Base-by-base conservation (phyloP, 75 land plant species). In the Picea sitchensis region DNA sequence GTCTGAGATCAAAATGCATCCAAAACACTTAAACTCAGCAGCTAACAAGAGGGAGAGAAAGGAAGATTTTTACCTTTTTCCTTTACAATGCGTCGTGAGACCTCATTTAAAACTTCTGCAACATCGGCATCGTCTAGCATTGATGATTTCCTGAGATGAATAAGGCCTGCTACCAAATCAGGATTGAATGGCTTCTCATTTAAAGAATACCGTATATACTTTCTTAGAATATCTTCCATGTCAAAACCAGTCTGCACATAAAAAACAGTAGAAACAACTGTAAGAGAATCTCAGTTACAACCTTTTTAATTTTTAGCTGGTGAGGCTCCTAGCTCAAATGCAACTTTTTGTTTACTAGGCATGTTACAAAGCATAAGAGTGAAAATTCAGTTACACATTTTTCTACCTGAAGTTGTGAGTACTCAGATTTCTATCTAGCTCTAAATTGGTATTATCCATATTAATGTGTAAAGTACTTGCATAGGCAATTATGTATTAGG, bases 151-250 rank as follows among this genome's bases (percentile, higher is more conserved):
- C 94, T 81, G 17, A 97, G 86, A 76, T 89, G 88, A 76, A 95
- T 90, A 44, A 97, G 84, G 84, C 84, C 87, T 14, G 80, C 88
- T 38, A 97, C 94, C 69, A 87, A 15, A 13, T 89, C 90, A 20
- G 94, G 91, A 62, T 87, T 87, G 80, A 95, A 97, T 4, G 98
- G 92, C 77, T 92, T 91, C 77, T 95, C 99, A 83, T 95, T 97
- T 81, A 97, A 73, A 8, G 87, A 89, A 87, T 97, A 97, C 3
- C 98, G 84, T 12, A 97, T 87, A 79, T 97, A 97, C 79, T 97
- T 95, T 8, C 98, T 87, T 60, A 97, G 56, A 69, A 95, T 82
- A 13, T 93, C 93, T 17, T 89, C 89, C 89, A 86, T 84, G 63
- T 76, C 63, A 80, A 93, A 93, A 65, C 88, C 91, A 85, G 92